A percentile compares a stretch with the other conserved stretches of the same genome.
phyloP scores from a whole-genome alignment of 257 asterid species.

The Verbena officinalis region DNA sequence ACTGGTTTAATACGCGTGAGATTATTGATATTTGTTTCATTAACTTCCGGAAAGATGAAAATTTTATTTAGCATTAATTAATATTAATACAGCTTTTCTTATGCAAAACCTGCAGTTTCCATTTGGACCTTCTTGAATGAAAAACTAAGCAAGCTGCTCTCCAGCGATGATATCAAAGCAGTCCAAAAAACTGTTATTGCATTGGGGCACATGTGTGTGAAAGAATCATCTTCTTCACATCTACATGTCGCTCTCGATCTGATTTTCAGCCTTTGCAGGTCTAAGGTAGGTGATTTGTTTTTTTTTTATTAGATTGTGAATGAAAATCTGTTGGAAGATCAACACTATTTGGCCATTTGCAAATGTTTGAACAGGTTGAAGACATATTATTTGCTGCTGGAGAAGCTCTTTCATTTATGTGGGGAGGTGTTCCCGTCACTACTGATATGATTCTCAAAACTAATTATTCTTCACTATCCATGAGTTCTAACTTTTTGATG shows the following conservation, averaged over 20 bases:
- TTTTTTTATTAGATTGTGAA: too few species aligned
- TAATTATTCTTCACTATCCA: constrained; percentile 87
- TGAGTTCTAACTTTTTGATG: constrained; percentile 89
- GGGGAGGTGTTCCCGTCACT: constrained; percentile 99
- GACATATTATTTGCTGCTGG: constrained; percentile 98
- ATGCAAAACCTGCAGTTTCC: constrained; percentile 53
- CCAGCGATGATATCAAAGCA: constrained; percentile 87
- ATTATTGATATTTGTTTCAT: constrained; percentile 20
- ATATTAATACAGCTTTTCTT: constrained; percentile 21
- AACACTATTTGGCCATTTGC: constrained; percentile 11
- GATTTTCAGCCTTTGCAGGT: constrained; percentile 85
- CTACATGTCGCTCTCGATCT: constrained; percentile 74
- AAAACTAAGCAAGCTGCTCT: constrained; percentile 72
- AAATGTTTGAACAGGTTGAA: constrained; percentile 65
- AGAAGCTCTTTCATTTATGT: constrained; percentile 94
- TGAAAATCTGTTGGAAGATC: constrained; percentile 17
- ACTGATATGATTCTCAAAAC: constrained; percentile 79
- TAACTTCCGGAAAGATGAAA: constrained; percentile 16
- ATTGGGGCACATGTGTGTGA: constrained; percentile 86
- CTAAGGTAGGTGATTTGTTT: constrained; percentile 85
- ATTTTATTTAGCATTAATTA: constrained; percentile 15
- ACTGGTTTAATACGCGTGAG: constrained; percentile 28
- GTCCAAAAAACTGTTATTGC: constrained; percentile 81
- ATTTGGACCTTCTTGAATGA: constrained; percentile 62
- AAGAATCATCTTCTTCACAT: constrained; percentile 68